Base-by-base conservation (phyloP, 108 stramenopile species). In the Stephanodiscus minutulus region DNA sequence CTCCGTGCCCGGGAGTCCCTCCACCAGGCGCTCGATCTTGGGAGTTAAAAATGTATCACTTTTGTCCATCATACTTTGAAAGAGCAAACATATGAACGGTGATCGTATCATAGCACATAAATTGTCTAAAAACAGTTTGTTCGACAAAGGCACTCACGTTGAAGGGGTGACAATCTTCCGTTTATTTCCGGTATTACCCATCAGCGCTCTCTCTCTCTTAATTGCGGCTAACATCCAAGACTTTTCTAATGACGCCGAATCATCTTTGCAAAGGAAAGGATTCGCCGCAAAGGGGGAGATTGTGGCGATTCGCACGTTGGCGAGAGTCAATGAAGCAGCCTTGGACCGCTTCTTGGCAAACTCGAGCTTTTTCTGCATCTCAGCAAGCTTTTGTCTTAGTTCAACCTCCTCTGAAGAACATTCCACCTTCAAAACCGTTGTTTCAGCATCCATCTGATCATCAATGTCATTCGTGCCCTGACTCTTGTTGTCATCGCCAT, bases 111-210 rank as follows among this genome's bases (percentile, higher is more conserved):
- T 44, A 15, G 43, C 43, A 44, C 39, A 1, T 12, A 44, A 44
- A 44, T 44, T n/a, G 43, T 44, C 43, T 0, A 44, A 13, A 17
- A 17, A 44, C 0, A 44, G 15, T 44, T 15, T 7, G 8, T 17
- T 13, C 12, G 15, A 15, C 43, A 17, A 44, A 44, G 43, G 13
- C 13, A 44, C 43, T 44, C 43, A 44, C 43, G 77, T 66, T 6
- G 69, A 58, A 9, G 89, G 83, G 11, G 83, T 83, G 20, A 94
- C 89, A 54, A 94, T 69, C 65, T 94, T 94, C 46, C 83, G 74
- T 64, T 84, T 88, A 67, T 91, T 94, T 0, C 92, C 92, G 11
- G 89, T 93, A 60, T 86, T 86, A 58, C 89, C 90, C 93, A 94
- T 94, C 71, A 86, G 87, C 15, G 87, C 55, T 58, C 85, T 90